Evolutionary conservation across 768 basidiomycete species (phyloP).

Genomic region (Calocera viscosa): DNA sequence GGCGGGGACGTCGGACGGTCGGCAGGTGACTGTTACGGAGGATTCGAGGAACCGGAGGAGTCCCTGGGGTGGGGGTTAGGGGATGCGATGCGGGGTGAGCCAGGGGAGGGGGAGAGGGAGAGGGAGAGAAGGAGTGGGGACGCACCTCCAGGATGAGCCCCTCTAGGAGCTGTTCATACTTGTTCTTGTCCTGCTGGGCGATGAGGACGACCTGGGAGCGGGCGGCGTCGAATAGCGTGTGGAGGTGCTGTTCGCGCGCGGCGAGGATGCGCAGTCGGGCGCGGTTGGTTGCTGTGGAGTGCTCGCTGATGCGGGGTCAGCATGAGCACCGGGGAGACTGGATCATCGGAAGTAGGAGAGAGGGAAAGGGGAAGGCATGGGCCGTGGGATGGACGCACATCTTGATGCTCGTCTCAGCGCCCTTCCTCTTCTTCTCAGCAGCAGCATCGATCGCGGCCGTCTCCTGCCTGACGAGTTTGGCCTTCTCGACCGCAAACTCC

Average conservation of each 20-base stretch:
- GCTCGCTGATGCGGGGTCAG: slow-evolving; percentile 44
- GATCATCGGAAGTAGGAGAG: background rate
- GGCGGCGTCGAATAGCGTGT: slow-evolving; percentile 71
- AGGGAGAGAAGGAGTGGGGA: background rate
- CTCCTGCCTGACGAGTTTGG: slow-evolving; percentile 94
- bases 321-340: background rate
- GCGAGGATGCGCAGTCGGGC: slow-evolving; percentile 83
- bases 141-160: slow-evolving; percentile 64
- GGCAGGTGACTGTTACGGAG: slow-evolving; percentile 49
- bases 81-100: background rate
- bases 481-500: slow-evolving; percentile 99
- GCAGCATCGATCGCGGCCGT: slow-evolving; percentile 86
- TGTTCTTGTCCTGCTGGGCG: slow-evolving; percentile 50
- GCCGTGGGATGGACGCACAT: slow-evolving; percentile 47
- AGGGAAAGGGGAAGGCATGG: too few species aligned
- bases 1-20: slow-evolving; percentile 51
- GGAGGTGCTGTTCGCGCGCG: slow-evolving; percentile 80
- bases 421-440: slow-evolving; percentile 93
- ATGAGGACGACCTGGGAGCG: slow-evolving; percentile 44
- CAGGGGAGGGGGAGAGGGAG: background rate
- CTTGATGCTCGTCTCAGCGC: slow-evolving; percentile 86
- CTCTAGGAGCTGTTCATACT: slow-evolving; percentile 73
- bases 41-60: slow-evolving; percentile 73
- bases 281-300: slow-evolving; percentile 93
- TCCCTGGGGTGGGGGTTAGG: slow-evolving; percentile 31